These are phyloP conservation scores for Truncatella angustata DNA, from an alignment of 2,329 filamentous ascomycete species.

Conservation along the genomic window DNA sequence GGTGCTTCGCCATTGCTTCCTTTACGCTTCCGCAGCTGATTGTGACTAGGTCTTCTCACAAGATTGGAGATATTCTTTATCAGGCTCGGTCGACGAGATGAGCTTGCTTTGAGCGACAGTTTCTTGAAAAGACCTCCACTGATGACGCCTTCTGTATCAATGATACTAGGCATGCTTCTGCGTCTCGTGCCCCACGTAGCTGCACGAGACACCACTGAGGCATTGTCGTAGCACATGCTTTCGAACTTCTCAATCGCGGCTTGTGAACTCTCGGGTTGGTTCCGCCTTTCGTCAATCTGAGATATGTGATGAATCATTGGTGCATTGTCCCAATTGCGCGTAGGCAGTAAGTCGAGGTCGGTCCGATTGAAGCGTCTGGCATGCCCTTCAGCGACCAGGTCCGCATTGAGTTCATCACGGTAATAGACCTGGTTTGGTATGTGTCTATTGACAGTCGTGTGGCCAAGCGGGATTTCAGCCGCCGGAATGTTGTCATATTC, in stretches of 20 bases:
- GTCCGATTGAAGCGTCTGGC: constrained; percentile 37
- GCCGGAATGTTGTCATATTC: constrained; percentile 35
- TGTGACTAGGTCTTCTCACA: constrained; percentile 49
- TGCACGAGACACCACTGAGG: constrained; percentile 59
- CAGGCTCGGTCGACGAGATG: constrained; percentile 47
- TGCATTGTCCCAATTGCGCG: constrained; percentile 48
- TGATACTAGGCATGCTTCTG: constrained; percentile 58
- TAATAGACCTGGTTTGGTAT: constrained; percentile 51
- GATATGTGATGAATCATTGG: constrained; percentile 47
- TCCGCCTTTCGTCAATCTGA: constrained; percentile 25
- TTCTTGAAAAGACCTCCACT: constrained; percentile 64
- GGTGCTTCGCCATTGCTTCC: constrained; percentile 12
- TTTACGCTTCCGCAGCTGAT: constrained; percentile 32
- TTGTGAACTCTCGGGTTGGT: constrained; percentile 50
- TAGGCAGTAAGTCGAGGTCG: constrained; percentile 50
- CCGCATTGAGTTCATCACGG: not conserved
- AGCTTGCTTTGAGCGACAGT: constrained; percentile 49
- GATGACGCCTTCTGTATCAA: constrained; percentile 58
- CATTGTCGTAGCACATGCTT: constrained; percentile 51
- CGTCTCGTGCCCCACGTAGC: constrained; percentile 71
- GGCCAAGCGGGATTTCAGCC: constrained; percentile 42
- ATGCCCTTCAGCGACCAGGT: constrained; percentile 27
- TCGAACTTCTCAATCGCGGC: constrained; percentile 54
- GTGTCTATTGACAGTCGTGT: constrained; percentile 49
- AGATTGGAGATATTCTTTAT: constrained; percentile 51